Evolutionary conservation across 345 rosid genomes (phyloP), one percentile per base, ranked within the genome.

Genomic region (Aethionema arabicum): DNA sequence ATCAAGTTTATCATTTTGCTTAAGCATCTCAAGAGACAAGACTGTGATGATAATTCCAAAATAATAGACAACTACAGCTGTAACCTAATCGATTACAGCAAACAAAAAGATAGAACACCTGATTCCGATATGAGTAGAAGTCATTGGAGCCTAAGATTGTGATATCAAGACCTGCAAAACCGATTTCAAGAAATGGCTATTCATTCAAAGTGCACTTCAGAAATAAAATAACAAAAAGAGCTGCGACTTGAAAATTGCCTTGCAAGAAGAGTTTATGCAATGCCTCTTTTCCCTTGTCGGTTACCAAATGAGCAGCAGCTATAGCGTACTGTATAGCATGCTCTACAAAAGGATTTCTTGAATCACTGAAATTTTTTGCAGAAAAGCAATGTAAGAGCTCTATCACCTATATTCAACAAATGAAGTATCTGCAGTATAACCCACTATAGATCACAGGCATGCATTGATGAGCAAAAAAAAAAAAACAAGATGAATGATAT

Each of bases 101-200:
- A 36, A 56, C 54, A 37, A 61, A 67, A 60, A 27, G 39, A 51
- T 45, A 16, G 50, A 50, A 44, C 35, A 93, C 97, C 91, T 82
- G 89, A 74, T 80, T 87, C 61, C 99, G 79, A 61, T 90, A 93
- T 12, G 99, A 93, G 69, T 93, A 93, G 79, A 90, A 90, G 78
- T 93, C 96, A 76, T 90, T 93, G 79, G 85, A 73, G 60, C 99
- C 97, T 70, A 93, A 79, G 55, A 93, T 74, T 29, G 90, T 87
- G 68, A 93, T 80, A 77, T 87, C 87, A 78, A 93, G 85, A 71
- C 99, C 99, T 93, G 82, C 75, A 77, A 31, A 68, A 56, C 30
- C 55, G 63, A 66, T 67, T 66, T 29, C 45, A 12, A 15, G 61
- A 38, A 62, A 70, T 37, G n/a, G 81, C 62, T 80, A 71, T 43